Base-by-base conservation (phyloP, 2,329 filamentous ascomycete genomes). In the Colletotrichum sp. region DNA sequence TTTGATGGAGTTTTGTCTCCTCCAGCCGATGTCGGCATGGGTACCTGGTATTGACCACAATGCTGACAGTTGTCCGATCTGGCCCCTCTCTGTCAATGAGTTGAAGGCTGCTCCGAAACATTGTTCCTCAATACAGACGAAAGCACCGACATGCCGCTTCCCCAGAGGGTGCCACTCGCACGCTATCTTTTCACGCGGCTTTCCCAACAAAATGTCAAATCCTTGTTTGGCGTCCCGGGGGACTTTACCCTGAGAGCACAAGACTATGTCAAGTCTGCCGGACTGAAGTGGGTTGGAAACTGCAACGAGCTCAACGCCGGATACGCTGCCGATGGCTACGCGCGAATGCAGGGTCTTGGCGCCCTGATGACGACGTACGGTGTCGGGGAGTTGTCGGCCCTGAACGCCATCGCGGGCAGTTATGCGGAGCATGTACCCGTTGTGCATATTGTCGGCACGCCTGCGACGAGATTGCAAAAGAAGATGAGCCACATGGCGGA, bases 181-280 rank as follows among this genome's bases (percentile, higher is more conserved):
- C 88, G 92, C 79, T 93, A 93, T 78, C 87, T 94, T 78, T 93
- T 92, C 80, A 88, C 84, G 34, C 86, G 92, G 59, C 85, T 93
- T 16, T 84, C 88, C 76, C 88, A 93, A 79, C 84, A 93, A 18
- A 91, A 91, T 49, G 87, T 93, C 30, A 84, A 87, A 28, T 90
- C 90, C 12, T 83, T 93, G 62, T 87, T 89, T 72, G 89, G 89
- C 26, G 86, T 90, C 2, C 87, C 87, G 2, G 86, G 86, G 60
- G 85, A 86, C 78, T 87, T 82, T 79, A 86, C 86, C 57, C 83
- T 86, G 10, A 81, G 78, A 1, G 72, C 84, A 44, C 81, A 86
- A 6, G 85, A 87, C 77, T 80, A 84, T 30, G 80, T 87, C 67
- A 80, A 83, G 64, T 83, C 84, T 0, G 72, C 82, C 8, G 85